Base-by-base conservation (phyloP, 179 eudicot genomes). In the Silene noctiflora region DNA sequence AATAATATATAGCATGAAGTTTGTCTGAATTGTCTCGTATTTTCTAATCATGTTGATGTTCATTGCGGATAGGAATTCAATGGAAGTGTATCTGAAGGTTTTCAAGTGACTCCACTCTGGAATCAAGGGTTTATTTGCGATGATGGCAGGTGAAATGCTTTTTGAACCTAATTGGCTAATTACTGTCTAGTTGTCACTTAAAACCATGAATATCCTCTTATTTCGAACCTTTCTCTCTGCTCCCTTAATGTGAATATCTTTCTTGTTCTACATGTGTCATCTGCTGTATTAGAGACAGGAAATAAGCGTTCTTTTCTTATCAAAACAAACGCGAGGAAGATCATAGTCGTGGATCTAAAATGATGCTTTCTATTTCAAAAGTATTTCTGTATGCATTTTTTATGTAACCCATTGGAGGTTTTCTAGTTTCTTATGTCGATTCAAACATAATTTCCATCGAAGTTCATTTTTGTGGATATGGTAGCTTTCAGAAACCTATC, bases 101-200 rank as follows among this genome's bases (percentile, higher is more conserved):
- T 95, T 84, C 97, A 95, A 83, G 99, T 85, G 77, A 91, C 93
- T 69, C 99, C 97, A 73, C 85, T 95, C 69, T 95, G 99, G 99
- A 81, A 95, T 85, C 99, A 95, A 86, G 97, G 99, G 27, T 92
- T 67, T 72, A 91, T 94, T 74, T 56, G 88, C 76, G 98, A 94
- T 86, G 97, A 94, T 86, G 97, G 98, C 81, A 92, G 98, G 98
- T 92, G 76, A 76, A 46, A n/a, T 14, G 68, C 29, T 62, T 68
- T 44, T 31, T 46, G 67, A 65, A 3, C 56, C 58, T 60, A 39
- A n/a, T n/a, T n/a, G n/a, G n/a, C n/a, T n/a, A n/a, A 11, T 9
- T 67, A 51, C 42, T 77, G 48, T 35, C 60, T 51, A 62, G n/a
- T 33, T 60, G 61, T 59, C 14, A 14, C 10, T 44, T 13, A 39